Evolutionary conservation across 2,329 filamentous ascomycete genomes (phyloP).

Genomic region (Colletotrichum tofieldiae): DNA sequence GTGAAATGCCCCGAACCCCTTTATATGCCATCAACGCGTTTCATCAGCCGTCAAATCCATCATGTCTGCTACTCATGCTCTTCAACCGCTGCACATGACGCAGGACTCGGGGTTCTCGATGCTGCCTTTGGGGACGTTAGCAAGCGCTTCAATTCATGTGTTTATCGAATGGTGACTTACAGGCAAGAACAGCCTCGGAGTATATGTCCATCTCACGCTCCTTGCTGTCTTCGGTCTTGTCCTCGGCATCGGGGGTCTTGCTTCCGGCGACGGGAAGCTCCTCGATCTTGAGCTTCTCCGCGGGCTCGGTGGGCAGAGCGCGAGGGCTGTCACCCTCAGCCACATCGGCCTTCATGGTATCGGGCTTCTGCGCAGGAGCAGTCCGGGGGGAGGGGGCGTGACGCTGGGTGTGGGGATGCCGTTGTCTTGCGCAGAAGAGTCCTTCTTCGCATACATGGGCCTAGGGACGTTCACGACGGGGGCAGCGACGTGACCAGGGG

Average conservation of each 20-base stretch:
- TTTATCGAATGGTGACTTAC: conserved; percentile 66
- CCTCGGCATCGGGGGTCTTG: conserved; percentile 77
- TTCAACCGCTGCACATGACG: conserved; percentile 96
- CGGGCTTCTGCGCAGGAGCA: conserved; percentile 71
- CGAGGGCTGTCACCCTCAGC: conserved; percentile 86
- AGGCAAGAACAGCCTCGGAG: conserved; percentile 90
- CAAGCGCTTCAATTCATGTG: conserved; percentile 23
- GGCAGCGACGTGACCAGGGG: conserved; percentile 71
- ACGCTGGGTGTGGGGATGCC: conserved; percentile 79
- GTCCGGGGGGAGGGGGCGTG: conserved; percentile 74
- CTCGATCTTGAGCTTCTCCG: conserved; percentile 74
- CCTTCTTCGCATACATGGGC: conserved; percentile 74
- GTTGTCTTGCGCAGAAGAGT: conserved; percentile 63
- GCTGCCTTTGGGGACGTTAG: conserved; percentile 74
- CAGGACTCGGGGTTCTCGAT: conserved; percentile 98
- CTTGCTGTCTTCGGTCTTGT: conserved; percentile 78
- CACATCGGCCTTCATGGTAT: conserved; percentile 82
- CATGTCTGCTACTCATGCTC: conserved; percentile 19
- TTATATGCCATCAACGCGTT: conserved; percentile 38
- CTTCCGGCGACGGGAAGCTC: conserved; percentile 71
- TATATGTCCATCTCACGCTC: conserved; percentile 94
- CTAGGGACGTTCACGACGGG: conserved; percentile 74
- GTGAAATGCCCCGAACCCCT: conserved; percentile 32
- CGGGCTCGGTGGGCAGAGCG: conserved; percentile 81
- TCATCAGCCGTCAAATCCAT: conserved; percentile 43